Base-by-base conservation (phyloP, 352 stramenopile species). In the Phytophthora fragariaefolia region DNA sequence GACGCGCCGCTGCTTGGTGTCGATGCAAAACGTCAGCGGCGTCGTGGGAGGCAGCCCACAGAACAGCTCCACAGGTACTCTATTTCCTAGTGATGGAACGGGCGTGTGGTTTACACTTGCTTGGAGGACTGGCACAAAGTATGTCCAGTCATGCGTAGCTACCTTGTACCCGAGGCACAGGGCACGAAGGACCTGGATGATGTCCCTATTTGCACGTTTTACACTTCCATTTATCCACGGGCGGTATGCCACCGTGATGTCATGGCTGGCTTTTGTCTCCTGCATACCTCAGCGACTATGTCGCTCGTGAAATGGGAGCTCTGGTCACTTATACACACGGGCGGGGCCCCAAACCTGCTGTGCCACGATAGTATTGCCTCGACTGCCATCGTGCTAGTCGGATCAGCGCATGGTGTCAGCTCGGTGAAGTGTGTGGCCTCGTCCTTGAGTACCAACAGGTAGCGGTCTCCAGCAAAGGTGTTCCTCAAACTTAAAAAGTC, bases 381-480 rank as follows among this genome's bases (percentile, higher is more conserved):
- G 20, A 10, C 45, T n/a, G n/a, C n/a, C n/a, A n/a, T n/a, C n/a
- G 10, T n/a, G n/a, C n/a, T n/a, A n/a, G n/a, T n/a, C n/a, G n/a
- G n/a, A 6, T 15, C 10, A 6, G 42, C 27, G 50, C 43, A 63
- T 1, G 15, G 27, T 0, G 46, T 53, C 4, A 50, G 3, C 17
- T 54, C 45, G 7, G n/a, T 22, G 22, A 42, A 54, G 43, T 52
- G 40, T 15, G 38, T 45, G 10, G 43, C 43, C 20, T 63, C 45
- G 26, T 63, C 43, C 23, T 63, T 63, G 10, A 63, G 13, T 20
- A 50, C 56, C 15, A 63, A 23, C 0, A 63, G 12, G 20, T 63
- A 65, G 3, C 50, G 8, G 5, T 47, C 1, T 0, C 24, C 12
- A 4, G 9, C 58, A 58, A 47, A 26, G 1, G 28, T 20, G 18